Evolutionary conservation across 805 yeast species (phyloP).

Genomic region (Lipomyces yamanashiensis): DNA sequence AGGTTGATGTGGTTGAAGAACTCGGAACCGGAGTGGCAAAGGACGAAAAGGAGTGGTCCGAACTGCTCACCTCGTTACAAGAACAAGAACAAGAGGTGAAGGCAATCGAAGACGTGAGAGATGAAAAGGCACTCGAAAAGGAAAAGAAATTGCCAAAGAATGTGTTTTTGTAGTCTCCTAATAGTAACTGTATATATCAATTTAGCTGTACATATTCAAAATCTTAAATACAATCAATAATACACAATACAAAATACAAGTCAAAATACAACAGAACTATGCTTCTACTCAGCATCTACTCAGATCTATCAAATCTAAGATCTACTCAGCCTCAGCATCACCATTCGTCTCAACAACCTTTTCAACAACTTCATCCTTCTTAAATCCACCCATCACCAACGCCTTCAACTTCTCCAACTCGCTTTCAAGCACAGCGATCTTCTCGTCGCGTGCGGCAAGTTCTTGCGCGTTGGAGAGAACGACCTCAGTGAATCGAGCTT

Average conservation of each 20-base stretch:
- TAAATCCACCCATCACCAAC: constrained; percentile 1
- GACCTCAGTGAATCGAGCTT: constrained; percentile 31
- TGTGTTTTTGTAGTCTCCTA: constrained; percentile 14
- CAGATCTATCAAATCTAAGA: too few species aligned
- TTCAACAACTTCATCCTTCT: not conserved
- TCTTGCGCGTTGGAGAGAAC: constrained; percentile 27
- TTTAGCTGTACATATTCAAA: not conserved
- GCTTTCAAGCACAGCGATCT: constrained; percentile 37
- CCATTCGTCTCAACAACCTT: not conserved
- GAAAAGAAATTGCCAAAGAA: constrained; percentile 14
- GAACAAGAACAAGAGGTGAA: constrained; percentile 19
- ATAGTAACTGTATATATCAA: not conserved
- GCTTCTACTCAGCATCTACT: not conserved
- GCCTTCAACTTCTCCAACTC: constrained; percentile 33
- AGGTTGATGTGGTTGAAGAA: constrained; percentile 30
- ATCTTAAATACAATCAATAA: too few species aligned
- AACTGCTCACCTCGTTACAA: constrained; percentile 20
- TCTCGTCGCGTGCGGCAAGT: constrained; percentile 35
- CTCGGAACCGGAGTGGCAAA: constrained; percentile 30
- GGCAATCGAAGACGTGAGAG: constrained; percentile 3
- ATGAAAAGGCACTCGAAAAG: not conserved
- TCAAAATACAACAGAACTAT: too few species aligned
- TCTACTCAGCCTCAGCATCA: not conserved
- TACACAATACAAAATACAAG: not conserved
- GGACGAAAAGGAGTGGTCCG: constrained; percentile 32